A percentile compares a stretch with the other conserved stretches of the same genome.
These are phyloP conservation scores for Plasmodium falciparum DNA, from an alignment of 169 alveolate species.

Conservation along the genomic window DNA sequence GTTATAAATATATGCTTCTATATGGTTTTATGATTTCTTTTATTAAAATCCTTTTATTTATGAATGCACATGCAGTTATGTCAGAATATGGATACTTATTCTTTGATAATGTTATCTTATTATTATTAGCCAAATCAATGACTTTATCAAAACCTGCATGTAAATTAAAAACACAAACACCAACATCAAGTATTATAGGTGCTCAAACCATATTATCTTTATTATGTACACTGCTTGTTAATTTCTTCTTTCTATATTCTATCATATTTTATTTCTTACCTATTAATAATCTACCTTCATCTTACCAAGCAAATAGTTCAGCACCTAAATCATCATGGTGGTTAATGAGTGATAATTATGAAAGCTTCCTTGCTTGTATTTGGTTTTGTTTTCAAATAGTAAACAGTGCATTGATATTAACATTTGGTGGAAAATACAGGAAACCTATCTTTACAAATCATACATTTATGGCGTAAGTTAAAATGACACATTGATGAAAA, in stretches of 20 bases:
- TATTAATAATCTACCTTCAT: slow-evolving; percentile 79
- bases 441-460: slow-evolving; percentile 84
- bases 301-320: slow-evolving; percentile 78
- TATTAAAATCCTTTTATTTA: slow-evolving; percentile 87
- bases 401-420: slow-evolving; percentile 89
- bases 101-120: slow-evolving; percentile 84
- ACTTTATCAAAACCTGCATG: slow-evolving; percentile 85
- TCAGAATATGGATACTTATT: slow-evolving; percentile 90
- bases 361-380: slow-evolving; percentile 87
- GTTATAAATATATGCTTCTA: slow-evolving; percentile 92
- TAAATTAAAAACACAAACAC: slow-evolving; percentile 87
- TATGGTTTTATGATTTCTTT: slow-evolving; percentile 91
- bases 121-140: slow-evolving; percentile 87
- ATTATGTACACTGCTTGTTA: slow-evolving; percentile 82
- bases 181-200: slow-evolving; percentile 90
- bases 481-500: not conserved
- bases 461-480: slow-evolving; percentile 84
- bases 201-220: slow-evolving; percentile 88
- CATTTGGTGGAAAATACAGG: slow-evolving; percentile 90
- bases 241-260: slow-evolving; percentile 74
- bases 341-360: slow-evolving; percentile 91
- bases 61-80: slow-evolving; percentile 87
- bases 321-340: slow-evolving; percentile 90
- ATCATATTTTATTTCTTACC: slow-evolving; percentile 77
- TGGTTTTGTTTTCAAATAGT: slow-evolving; percentile 90